Conservation (phyloP, 176 grass and related monocot genomes). For the Oryza nivara region DNA sequence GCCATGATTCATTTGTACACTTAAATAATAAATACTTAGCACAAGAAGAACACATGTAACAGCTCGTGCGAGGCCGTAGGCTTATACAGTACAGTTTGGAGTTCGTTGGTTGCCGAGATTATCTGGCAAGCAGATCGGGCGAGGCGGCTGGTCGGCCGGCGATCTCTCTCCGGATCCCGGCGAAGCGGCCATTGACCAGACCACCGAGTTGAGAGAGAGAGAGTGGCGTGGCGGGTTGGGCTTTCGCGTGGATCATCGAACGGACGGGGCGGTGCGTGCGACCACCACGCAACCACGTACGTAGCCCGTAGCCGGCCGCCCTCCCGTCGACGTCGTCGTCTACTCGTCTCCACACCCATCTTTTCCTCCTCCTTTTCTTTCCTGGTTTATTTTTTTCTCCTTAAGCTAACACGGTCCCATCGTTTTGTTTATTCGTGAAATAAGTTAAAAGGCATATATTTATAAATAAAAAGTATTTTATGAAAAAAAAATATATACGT, state of each 20-base stretch:
- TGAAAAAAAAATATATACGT: too few relatives aligned
- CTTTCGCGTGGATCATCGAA: not conserved
- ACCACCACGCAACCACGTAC: constrained; percentile 38
- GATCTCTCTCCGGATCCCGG: not conserved
- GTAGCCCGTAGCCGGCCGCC: constrained; percentile 15
- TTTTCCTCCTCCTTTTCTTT: not conserved
- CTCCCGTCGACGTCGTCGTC: constrained; percentile 9
- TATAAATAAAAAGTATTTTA: too few relatives aligned
- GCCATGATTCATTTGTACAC: too few relatives aligned
- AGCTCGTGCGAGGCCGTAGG: too few relatives aligned
- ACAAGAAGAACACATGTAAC: too few relatives aligned
- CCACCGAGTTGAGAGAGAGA: not conserved
- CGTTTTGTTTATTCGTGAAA: too few relatives aligned
- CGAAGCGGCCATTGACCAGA: constrained; percentile 29
- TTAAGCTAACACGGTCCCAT: too few relatives aligned
- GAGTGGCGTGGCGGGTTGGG: constrained; percentile 32
- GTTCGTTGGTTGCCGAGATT: not conserved
- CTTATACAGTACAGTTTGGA: too few relatives aligned
- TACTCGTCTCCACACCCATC: not conserved
- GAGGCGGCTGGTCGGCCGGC: too few relatives aligned
- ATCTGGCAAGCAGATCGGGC: not conserved
- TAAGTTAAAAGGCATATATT: too few relatives aligned
- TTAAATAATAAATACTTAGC: too few relatives aligned
- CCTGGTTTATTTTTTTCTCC: not conserved
- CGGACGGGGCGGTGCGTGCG: constrained; percentile 1